Percentiles rank a stretch among this genome's conserved stretches.
Evolutionary conservation across 331 rosid species (phyloP).

Genomic region (Saraca asoca): DNA sequence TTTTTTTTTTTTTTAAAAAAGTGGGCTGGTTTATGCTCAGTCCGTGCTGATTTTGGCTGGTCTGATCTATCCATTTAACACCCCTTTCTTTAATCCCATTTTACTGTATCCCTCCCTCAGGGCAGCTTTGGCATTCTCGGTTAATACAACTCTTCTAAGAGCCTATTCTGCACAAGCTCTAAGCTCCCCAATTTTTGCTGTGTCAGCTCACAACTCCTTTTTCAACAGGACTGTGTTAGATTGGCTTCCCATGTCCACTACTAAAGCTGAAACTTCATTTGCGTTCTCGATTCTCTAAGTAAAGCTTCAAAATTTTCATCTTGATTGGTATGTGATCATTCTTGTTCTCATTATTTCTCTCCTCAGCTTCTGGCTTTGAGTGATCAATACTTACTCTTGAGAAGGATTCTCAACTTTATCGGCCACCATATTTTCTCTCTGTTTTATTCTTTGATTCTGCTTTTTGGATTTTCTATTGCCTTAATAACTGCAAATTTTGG

Average conservation of each 20-base stretch:
- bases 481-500: no score
- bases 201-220: slow-evolving; percentile 60
- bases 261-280: slow-evolving; percentile 26
- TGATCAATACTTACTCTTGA: background rate
- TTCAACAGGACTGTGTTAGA: slow-evolving; percentile 55
- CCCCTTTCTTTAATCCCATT: no score
- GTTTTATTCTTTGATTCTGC: slow-evolving; percentile 35
- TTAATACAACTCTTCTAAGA: slow-evolving; percentile 64
- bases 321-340: slow-evolving; percentile 34
- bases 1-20: no score
- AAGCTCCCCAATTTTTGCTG: slow-evolving; percentile 52
- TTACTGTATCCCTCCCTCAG: no score
- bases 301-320: slow-evolving; percentile 34
- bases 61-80: no score
- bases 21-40: no score
- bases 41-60: no score
- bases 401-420: slow-evolving; percentile 32
- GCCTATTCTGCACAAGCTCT: slow-evolving; percentile 77
- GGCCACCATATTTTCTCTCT: slow-evolving; percentile 16
- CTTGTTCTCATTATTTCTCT: slow-evolving; percentile 27
- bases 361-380: slow-evolving; percentile 33
- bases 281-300: slow-evolving; percentile 35
- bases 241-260: slow-evolving; percentile 25
- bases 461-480: no score
- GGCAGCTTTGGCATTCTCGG: slow-evolving; percentile 73